phyloP scores from a whole-genome alignment of 1,284 basidiomycete species.

The Xerocomus nothofagi region DNA sequence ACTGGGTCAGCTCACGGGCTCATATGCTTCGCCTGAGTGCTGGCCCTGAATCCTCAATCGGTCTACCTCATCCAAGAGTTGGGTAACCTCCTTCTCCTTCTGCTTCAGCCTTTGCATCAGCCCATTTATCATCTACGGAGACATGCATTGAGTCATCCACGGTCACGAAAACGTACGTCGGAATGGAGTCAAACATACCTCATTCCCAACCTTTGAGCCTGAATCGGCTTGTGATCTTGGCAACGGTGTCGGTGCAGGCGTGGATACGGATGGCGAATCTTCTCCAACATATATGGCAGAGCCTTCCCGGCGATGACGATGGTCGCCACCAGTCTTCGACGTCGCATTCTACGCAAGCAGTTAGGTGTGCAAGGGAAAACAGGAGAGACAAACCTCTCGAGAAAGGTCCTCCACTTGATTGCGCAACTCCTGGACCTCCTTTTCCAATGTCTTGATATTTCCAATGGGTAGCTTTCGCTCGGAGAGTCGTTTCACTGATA shows the following conservation, averaged over 20 bases:
- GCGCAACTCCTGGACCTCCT: constrained; percentile 16
- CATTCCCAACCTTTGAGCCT: constrained; percentile 48
- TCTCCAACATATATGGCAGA: constrained; percentile 18
- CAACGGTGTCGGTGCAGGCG: constrained; percentile 35
- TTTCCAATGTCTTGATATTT: constrained; percentile 10
- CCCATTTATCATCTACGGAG: constrained; percentile 62
- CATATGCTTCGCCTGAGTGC: constrained; percentile 54
- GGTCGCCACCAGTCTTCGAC: constrained; percentile 54
- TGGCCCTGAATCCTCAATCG: constrained; percentile 56
- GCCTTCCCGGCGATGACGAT: constrained; percentile 49
- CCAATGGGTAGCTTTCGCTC: constrained; percentile 18
- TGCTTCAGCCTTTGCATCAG: constrained; percentile 80
- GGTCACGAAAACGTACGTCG: neutral
- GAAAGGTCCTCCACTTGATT: constrained; percentile 13
- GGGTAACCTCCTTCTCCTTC: constrained; percentile 83
- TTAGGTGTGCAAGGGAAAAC: neutral
- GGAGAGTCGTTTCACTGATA: constrained; percentile 24
- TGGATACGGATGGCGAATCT: neutral
- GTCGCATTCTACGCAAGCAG: constrained; percentile 34
- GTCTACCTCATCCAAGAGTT: constrained; percentile 74
- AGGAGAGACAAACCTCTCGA: constrained; percentile 17
- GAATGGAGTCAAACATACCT: constrained; percentile 39
- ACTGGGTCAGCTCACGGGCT: constrained; percentile 47
- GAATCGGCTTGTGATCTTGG: constrained; percentile 40
- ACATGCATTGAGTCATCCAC: constrained; percentile 3